phyloP scores from a whole-genome alignment of 345 rosid species.

The Sisymbrium irio region DNA sequence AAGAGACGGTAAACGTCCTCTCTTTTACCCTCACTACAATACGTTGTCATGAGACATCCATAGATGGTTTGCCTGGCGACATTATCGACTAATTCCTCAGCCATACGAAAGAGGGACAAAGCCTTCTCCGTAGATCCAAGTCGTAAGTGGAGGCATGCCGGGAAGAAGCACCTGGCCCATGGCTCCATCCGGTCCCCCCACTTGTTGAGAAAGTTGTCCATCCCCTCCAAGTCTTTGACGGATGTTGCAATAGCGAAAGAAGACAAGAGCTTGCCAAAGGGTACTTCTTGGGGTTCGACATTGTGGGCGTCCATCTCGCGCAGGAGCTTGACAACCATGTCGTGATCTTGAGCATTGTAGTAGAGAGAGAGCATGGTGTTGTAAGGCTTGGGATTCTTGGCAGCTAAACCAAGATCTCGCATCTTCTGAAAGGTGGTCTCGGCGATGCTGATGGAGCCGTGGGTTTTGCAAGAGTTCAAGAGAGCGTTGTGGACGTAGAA shows the following conservation, averaged over 20 bases:
- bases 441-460: conserved; percentile 37
- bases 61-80: conserved; percentile 16
- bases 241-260: conserved; percentile 37
- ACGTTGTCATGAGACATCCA: conserved; percentile 36
- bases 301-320: conserved; percentile 51
- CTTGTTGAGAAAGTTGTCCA: conserved; percentile 45
- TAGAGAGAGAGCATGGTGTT: conserved; percentile 56
- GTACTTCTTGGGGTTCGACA: conserved; percentile 19
- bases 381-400: conserved; percentile 23
- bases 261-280: conserved; percentile 36
- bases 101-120: conserved; percentile 38
- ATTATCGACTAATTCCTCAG: conserved; percentile 31
- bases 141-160: conserved; percentile 41
- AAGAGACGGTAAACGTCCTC: conserved; percentile 51
- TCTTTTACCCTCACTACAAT: conserved; percentile 36
- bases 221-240: conserved; percentile 32
- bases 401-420: conserved; percentile 31
- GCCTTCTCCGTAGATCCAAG: conserved; percentile 42
- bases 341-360: conserved; percentile 27
- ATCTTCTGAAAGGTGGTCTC: conserved; percentile 43
- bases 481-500: conserved; percentile 41
- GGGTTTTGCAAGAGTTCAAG: conserved; percentile 41
- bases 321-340: conserved; percentile 44
- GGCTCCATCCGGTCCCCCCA: conserved; percentile 33
- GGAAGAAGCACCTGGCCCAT: conserved; percentile 38